A percentile compares a stretch with the other conserved stretches of the same genome.
Evolutionary conservation across 2,329 filamentous ascomycete genomes (phyloP).

Genomic region (Xylariaceae sp.): DNA sequence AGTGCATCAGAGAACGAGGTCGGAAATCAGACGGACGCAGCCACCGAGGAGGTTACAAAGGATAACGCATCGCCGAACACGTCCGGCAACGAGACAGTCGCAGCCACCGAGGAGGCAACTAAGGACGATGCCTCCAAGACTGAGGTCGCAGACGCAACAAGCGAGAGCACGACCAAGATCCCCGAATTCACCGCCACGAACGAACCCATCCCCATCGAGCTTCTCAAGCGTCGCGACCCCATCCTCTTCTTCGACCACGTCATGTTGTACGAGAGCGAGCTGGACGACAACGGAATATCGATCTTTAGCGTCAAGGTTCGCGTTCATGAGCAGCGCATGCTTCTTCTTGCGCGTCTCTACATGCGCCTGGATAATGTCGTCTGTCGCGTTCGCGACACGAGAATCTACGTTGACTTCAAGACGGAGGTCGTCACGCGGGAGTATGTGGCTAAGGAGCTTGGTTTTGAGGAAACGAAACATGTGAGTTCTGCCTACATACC

Average conservation of each 20-base stretch:
- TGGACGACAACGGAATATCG: conserved; percentile 95
- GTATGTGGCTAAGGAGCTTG: conserved; percentile 81
- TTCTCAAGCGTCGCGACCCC: conserved; percentile 83
- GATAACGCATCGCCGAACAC: too few relatives aligned
- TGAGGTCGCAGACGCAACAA: too few relatives aligned
- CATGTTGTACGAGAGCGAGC: conserved; percentile 91
- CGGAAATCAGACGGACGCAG: background rate
- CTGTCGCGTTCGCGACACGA: conserved; percentile 80
- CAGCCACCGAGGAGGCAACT: too few relatives aligned
- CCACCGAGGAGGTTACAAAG: too few relatives aligned
- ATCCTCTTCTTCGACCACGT: conserved; percentile 97
- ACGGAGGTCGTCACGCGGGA: conserved; percentile 76
- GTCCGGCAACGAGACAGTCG: too few relatives aligned
- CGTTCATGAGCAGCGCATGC: conserved; percentile 83
- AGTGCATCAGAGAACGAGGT: background rate
- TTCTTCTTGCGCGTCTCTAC: conserved; percentile 82
- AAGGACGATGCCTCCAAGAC: background rate
- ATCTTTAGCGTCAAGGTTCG: conserved; percentile 85
- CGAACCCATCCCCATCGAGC: conserved; percentile 69
- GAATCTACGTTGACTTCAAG: conserved; percentile 86
- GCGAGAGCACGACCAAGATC: background rate
- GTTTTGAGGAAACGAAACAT: conserved; percentile 69
- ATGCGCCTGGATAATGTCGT: conserved; percentile 90
- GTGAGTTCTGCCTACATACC: conserved; percentile 40
- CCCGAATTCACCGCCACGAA: conserved; percentile 28